Evolutionary conservation across 2,329 filamentous ascomycete species (phyloP).

Genomic region (Colletotrichum sp.): DNA sequence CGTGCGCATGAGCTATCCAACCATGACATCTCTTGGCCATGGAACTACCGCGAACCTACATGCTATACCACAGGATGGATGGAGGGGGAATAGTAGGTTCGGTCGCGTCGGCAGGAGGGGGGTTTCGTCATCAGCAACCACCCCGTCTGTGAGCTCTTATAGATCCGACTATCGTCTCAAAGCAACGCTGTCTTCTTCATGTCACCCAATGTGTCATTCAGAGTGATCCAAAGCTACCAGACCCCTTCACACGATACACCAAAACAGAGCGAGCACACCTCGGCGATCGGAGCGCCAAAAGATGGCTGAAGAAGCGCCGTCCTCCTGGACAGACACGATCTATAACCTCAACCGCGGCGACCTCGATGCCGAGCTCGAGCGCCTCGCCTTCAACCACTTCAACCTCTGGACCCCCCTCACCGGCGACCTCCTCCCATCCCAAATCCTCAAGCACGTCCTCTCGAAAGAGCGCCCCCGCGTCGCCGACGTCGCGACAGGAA

Average conservation of each 20-base stretch:
- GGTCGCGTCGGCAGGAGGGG: not conserved
- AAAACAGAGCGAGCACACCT: not conserved
- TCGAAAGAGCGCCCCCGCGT: not conserved
- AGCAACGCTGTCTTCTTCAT: not conserved
- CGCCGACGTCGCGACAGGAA: slow-evolving; percentile 26
- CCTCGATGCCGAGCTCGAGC: slow-evolving; percentile 6
- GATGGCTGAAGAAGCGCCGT: not conserved
- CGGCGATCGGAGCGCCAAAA: not conserved
- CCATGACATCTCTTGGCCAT: not conserved
- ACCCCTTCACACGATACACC: not conserved
- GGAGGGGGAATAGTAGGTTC: not conserved
- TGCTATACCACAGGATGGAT: not conserved
- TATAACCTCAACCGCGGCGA: slow-evolving; percentile 11
- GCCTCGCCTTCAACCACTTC: slow-evolving; percentile 17
- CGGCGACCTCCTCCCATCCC: not conserved
- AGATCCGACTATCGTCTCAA: not conserved
- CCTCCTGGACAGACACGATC: slow-evolving; percentile 5
- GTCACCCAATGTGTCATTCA: not conserved
- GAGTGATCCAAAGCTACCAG: not conserved
- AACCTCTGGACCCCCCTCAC: slow-evolving; percentile 12
- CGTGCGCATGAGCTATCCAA: not conserved
- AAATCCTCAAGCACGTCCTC: not conserved
- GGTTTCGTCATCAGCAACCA: not conserved
- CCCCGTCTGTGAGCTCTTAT: not conserved
- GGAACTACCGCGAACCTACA: not conserved